Evolutionary conservation across 371 early-diverging fungal species (phyloP).

Genomic region (Synchytrium microbalum): DNA sequence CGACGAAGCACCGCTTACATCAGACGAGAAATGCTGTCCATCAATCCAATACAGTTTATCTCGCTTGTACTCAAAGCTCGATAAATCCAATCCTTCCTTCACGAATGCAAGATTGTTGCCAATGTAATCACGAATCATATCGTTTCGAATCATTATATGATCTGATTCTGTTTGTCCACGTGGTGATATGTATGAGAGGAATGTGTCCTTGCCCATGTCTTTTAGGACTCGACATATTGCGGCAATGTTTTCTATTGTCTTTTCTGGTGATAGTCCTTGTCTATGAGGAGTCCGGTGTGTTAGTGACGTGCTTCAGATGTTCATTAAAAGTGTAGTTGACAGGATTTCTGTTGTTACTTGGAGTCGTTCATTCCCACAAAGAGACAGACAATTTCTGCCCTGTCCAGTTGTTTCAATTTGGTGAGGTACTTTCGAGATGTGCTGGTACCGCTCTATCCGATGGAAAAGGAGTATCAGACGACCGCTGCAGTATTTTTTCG

Average conservation of each 20-base stretch:
- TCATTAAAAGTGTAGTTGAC: background rate
- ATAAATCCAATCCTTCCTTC: conserved; percentile 9
- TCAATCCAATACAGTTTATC: conserved; percentile 21
- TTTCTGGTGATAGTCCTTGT: conserved; percentile 20
- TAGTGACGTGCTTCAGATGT: background rate
- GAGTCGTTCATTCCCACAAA: conserved; percentile 31
- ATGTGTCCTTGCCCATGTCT: conserved; percentile 28
- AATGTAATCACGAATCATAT: conserved; percentile 15
- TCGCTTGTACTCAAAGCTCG: conserved; percentile 26
- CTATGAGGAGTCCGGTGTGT: background rate
- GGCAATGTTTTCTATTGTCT: conserved; percentile 29
- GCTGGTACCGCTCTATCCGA: too few relatives aligned
- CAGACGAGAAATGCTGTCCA: conserved; percentile 5
- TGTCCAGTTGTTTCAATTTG: background rate
- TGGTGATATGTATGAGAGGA: conserved; percentile 25
- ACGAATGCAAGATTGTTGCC: background rate
- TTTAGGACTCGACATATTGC: conserved; percentile 21
- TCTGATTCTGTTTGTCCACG: conserved; percentile 7
- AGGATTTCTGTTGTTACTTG: conserved; percentile 11
- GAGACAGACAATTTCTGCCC: conserved; percentile 27
- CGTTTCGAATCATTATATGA: conserved; percentile 23
- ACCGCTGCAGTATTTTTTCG: too few relatives aligned
- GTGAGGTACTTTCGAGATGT: background rate
- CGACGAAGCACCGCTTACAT: background rate
- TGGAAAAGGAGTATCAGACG: too few relatives aligned